phyloP scores from a whole-genome alignment of 169 alveolate genomes.

The Plasmodium knowlesi region DNA sequence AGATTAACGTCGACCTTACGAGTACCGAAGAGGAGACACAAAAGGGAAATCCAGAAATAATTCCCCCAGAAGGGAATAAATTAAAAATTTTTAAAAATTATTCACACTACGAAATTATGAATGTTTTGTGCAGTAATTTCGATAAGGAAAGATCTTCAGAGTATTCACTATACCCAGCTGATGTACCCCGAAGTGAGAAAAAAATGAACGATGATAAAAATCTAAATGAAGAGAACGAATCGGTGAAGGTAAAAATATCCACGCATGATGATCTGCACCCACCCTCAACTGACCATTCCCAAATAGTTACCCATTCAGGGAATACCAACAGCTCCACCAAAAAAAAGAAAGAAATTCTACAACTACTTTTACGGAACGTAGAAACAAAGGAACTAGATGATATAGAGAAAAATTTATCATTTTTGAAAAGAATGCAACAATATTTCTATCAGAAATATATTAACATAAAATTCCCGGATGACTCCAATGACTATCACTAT shows the following conservation, averaged over 20 bases:
- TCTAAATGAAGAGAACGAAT: background rate
- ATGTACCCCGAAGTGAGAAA: background rate
- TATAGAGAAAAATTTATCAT: conserved; percentile 40
- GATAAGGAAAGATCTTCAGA: conserved; percentile 1
- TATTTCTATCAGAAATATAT: conserved; percentile 56
- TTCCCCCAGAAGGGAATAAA: background rate
- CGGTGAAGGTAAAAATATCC: background rate
- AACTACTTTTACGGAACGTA: background rate
- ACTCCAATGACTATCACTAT: conserved; percentile 19
- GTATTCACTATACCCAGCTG: background rate
- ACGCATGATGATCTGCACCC: background rate
- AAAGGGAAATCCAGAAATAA: background rate
- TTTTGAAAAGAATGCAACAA: conserved; percentile 61
- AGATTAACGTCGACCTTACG: background rate
- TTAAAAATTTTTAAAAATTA: conserved; percentile 23
- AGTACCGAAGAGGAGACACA: background rate
- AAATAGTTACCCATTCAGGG: background rate
- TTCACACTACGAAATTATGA: conserved; percentile 9
- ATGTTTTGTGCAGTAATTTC: conserved; percentile 4
- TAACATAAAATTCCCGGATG: conserved; percentile 57
- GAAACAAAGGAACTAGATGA: background rate
- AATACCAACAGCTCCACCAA: background rate
- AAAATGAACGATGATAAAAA: background rate
- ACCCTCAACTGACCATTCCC: background rate
- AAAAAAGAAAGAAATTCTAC: background rate